Evolutionary conservation across 176 grass and related monocot species (phyloP), one percentile per base, ranked within the genome.

Genomic region (Oryza australiensis): DNA sequence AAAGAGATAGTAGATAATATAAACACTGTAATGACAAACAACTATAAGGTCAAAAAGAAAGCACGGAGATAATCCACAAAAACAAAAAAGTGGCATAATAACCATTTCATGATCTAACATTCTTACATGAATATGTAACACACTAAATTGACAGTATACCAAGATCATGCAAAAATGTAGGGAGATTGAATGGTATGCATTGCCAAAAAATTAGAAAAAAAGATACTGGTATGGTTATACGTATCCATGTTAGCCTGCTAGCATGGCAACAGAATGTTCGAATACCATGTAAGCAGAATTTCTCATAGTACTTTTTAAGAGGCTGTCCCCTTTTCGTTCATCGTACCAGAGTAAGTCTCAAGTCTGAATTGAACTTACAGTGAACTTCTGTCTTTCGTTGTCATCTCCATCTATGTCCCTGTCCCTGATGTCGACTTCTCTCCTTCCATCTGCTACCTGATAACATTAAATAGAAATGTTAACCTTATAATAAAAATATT

Each of bases 401-500:
- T 93, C 93, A 88, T 99, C 96, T 49, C 90, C 87, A 86, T 95
- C 88, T 48, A 87, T 93, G 68, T 87, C 87, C 46, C 84, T 78
- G 38, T 92, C 87, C 75, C 93, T 88, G 59, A 99, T 90, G 73
- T 94, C 93, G 12, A 86, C 82, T 69, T 95, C 96, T 64, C 86
- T 90, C 85, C 90, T 95, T 55, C 90, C 96, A 91, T 95, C 96
- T 16, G 93, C 93, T 28, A 93, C 82, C 96, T 98, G 83, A 51
- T 41, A 84, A 41, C 60, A 68, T 75, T 64, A 24, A 67, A 71
- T 32, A 79, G 53, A 70, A 16, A 87, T 72, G 14, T 41, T 16
- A 77, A 69, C 18, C 20, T 41, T 40, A 43, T 23, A 38, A 81
- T 3, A 64, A 8, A 34, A 34, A 66, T 30, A n/a, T 20, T 26